These are phyloP conservation scores for Citrus hindsii DNA, from an alignment of 345 rosid species.

Conservation along the genomic window DNA sequence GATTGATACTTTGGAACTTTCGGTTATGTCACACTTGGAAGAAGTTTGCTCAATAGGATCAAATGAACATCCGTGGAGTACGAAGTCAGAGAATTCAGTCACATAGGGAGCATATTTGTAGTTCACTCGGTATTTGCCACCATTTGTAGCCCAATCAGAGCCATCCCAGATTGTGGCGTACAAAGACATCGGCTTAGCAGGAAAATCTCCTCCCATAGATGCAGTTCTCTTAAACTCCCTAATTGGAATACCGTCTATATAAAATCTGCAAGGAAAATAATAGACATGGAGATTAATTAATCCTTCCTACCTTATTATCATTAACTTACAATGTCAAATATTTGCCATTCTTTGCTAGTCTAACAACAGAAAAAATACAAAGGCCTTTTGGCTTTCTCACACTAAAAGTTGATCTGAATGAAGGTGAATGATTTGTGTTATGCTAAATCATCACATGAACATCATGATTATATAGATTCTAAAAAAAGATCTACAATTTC, in stretches of 20 bases:
- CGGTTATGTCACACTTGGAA: constrained; percentile 46
- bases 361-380: not conserved
- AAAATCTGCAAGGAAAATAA: constrained; percentile 53
- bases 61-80: constrained; percentile 82
- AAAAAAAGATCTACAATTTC: not conserved
- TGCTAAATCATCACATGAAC: not conserved
- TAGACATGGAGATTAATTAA: not conserved
- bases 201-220: constrained; percentile 82
- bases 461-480: not conserved
- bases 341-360: too few relatives aligned
- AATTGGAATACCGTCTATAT: constrained; percentile 70
- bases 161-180: constrained; percentile 98
- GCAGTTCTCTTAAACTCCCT: constrained; percentile 70
- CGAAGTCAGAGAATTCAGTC: constrained; percentile 57
- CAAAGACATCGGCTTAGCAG: constrained; percentile 92
- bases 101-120: constrained; percentile 92
- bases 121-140: constrained; percentile 89
- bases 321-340: not conserved
- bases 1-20: constrained; percentile 20
- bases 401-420: not conserved
- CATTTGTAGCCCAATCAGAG: constrained; percentile 92
- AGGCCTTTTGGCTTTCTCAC: not conserved
- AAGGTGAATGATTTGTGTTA: not conserved
- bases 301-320: not conserved
- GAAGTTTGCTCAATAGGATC: constrained; percentile 67